These are phyloP conservation scores for Pseudogymnoascus sp. DNA, from an alignment of 2,329 filamentous ascomycete genomes.

Conservation along the genomic window DNA sequence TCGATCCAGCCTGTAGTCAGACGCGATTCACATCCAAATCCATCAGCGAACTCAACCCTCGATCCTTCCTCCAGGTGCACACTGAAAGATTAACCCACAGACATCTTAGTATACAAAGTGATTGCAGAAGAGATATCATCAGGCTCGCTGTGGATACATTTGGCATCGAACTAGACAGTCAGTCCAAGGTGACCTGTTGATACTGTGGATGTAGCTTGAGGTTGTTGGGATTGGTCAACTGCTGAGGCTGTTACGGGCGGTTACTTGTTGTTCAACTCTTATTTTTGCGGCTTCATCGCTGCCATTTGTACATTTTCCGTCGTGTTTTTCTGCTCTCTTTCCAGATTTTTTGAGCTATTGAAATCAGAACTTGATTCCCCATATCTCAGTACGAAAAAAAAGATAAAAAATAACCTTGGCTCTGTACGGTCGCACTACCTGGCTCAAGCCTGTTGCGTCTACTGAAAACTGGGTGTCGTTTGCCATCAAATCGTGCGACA, in stretches of 20 bases:
- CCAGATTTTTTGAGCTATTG: slow-evolving; percentile 26
- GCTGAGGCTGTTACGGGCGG: slow-evolving; percentile 7
- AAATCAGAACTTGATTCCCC: slow-evolving; percentile 31
- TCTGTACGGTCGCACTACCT: slow-evolving; percentile 26
- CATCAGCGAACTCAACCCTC: background rate
- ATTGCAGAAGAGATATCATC: slow-evolving; percentile 3
- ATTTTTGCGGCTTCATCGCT: slow-evolving; percentile 6
- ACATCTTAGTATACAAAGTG: background rate
- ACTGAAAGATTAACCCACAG: slow-evolving; percentile 1
- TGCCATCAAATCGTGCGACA: slow-evolving; percentile 12
- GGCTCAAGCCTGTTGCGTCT: slow-evolving; percentile 17
- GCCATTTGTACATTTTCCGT: slow-evolving; percentile 5
- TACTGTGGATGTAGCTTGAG: background rate
- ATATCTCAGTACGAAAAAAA: slow-evolving; percentile 29
- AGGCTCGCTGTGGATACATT: slow-evolving; percentile 6
- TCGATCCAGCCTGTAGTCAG: background rate
- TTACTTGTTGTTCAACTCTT: slow-evolving; percentile 6
- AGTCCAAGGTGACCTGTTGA: background rate
- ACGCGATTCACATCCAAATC: background rate
- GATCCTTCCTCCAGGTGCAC: background rate
- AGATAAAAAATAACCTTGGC: slow-evolving; percentile 27
- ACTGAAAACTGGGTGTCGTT: slow-evolving; percentile 20
- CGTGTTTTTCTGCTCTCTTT: slow-evolving; percentile 21
- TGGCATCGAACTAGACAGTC: slow-evolving; percentile 4
- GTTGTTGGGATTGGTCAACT: slow-evolving; percentile 5